Evolutionary conservation across 1,284 basidiomycete species (phyloP).

Genomic region (Vanrija humicola): DNA sequence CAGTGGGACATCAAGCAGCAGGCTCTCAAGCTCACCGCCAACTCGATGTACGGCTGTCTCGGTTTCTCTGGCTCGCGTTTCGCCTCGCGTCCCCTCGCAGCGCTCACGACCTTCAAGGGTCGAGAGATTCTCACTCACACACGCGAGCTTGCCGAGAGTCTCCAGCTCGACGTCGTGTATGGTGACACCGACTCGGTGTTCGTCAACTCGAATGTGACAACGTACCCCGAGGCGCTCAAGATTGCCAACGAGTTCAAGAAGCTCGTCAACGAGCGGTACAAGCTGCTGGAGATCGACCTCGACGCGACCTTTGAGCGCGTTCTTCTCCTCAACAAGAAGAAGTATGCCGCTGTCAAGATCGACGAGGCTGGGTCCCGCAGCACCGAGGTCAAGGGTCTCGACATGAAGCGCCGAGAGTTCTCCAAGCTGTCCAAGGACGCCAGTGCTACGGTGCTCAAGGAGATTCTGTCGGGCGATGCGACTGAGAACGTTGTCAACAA

Average conservation of each 20-base stretch:
- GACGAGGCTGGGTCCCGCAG: conserved; percentile 70
- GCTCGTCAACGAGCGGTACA: conserved; percentile 92
- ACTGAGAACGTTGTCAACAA: conserved; percentile 85
- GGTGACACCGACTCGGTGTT: conserved; percentile 99
- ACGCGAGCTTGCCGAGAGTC: conserved; percentile 82
- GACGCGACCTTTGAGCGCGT: conserved; percentile 93
- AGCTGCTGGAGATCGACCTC: conserved; percentile 92
- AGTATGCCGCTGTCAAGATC: conserved; percentile 95
- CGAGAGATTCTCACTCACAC: conserved; percentile 95
- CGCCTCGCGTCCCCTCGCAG: conserved; percentile 93
- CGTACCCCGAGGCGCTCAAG: conserved; percentile 80
- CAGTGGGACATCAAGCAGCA: conserved; percentile 98
- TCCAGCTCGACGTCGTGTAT: conserved; percentile 92
- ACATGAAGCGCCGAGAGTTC: conserved; percentile 98
- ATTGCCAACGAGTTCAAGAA: conserved; percentile 93
- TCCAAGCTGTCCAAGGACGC: conserved; percentile 86
- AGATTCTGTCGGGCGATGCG: conserved; percentile 85
- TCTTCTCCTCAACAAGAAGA: conserved; percentile 95
- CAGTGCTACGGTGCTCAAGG: conserved; percentile 82
- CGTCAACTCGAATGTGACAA: conserved; percentile 91
- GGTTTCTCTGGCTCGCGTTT: conserved; percentile 97
- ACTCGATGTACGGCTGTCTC: conserved; percentile 99
- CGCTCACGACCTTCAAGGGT: conserved; percentile 95
- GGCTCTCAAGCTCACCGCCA: conserved; percentile 95
- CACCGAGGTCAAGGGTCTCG: conserved; percentile 92